These are phyloP conservation scores for Penicillium sp. DNA, from an alignment of 2,329 filamentous ascomycete species.

Conservation along the genomic window DNA sequence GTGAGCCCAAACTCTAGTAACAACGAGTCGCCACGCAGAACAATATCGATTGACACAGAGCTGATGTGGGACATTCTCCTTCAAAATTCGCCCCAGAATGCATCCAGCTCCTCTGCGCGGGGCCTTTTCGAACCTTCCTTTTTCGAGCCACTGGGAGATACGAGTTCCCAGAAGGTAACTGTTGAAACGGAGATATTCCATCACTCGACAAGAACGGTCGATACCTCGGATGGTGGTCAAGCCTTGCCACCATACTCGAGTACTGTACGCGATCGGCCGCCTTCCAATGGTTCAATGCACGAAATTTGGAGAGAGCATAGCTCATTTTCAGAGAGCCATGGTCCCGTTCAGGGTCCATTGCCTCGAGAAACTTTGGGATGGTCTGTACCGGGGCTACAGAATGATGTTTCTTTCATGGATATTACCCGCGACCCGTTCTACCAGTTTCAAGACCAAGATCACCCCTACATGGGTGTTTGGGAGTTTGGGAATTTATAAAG, in stretches of 20 bases:
- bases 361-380: slow-evolving; percentile 18
- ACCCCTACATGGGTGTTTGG: slow-evolving; percentile 34
- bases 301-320: slow-evolving; percentile 9
- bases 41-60: slow-evolving; percentile 36
- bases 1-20: slow-evolving; percentile 19
- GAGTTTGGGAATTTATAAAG: slow-evolving; percentile 33
- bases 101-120: slow-evolving; percentile 12
- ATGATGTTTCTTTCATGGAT: slow-evolving; percentile 35
- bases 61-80: slow-evolving; percentile 40
- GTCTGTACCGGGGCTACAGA: slow-evolving; percentile 24
- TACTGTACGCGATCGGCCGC: slow-evolving; percentile 11
- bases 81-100: slow-evolving; percentile 24
- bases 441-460: slow-evolving; percentile 35
- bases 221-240: slow-evolving; percentile 36
- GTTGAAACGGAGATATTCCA: slow-evolving; percentile 40
- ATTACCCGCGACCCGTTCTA: slow-evolving; percentile 36
- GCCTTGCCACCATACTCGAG: slow-evolving; percentile 36
- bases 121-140: slow-evolving; percentile 33
- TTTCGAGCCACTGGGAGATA: slow-evolving; percentile 19
- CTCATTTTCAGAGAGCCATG: slow-evolving; percentile 4
- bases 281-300: slow-evolving; percentile 17
- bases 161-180: slow-evolving; percentile 15
- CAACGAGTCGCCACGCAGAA: slow-evolving; percentile 22
- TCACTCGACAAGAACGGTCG: slow-evolving; percentile 29
- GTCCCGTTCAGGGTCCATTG: slow-evolving; percentile 5